These are phyloP conservation scores for Petrea volubilis DNA, from an alignment of 257 asterid genomes.

Conservation along the genomic window DNA sequence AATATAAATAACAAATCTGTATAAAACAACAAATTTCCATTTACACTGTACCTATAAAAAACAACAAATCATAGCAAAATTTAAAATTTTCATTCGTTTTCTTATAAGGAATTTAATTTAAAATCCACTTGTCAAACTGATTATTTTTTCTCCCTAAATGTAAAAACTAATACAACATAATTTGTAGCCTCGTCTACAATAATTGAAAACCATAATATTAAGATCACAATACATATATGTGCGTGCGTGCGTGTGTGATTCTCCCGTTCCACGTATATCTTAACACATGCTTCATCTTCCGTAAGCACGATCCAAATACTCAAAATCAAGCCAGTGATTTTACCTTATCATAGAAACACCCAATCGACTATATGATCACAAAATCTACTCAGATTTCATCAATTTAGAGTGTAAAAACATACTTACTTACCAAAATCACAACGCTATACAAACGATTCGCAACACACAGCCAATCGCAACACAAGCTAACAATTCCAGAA, in stretches of 20 bases:
- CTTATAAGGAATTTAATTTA: neutral
- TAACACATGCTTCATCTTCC: conserved; percentile 6
- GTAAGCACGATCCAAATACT: conserved; percentile 26
- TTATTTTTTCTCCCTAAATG: neutral
- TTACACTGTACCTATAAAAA: neutral
- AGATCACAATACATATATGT: neutral
- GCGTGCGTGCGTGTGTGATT: neutral
- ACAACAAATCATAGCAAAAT: neutral
- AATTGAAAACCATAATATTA: neutral
- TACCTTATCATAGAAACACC: conserved; percentile 5
- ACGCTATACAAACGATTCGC: conserved; percentile 12
- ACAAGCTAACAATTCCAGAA: conserved; percentile 14
- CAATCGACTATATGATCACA: neutral
- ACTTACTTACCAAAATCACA: conserved; percentile 8
- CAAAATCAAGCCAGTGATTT: conserved; percentile 6
- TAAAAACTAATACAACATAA: neutral
- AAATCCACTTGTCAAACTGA: neutral
- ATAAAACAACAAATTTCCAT: neutral
- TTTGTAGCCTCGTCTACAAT: conserved; percentile 7
- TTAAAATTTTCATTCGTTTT: neutral
- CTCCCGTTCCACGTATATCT: conserved; percentile 1
- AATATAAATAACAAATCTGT: neutral
- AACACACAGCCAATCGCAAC: conserved; percentile 17
- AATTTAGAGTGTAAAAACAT: neutral
- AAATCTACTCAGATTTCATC: conserved; percentile 19